Conservation (phyloP, 1,284 basidiomycete genomes). For the Puccinia coronata region DNA sequence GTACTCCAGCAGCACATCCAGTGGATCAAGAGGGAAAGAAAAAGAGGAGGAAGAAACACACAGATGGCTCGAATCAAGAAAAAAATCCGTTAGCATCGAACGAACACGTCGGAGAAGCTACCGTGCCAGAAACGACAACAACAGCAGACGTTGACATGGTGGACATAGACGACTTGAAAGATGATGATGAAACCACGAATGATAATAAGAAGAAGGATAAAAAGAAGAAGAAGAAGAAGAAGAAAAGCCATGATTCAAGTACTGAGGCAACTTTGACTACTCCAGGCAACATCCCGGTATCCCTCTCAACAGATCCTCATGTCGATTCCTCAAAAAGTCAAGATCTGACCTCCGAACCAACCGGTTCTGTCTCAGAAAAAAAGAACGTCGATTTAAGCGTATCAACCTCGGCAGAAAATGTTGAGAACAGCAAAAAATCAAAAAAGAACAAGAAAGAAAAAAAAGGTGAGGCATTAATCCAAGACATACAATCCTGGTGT, state of each 20-base stretch:
- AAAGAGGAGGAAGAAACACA: slow-evolving; percentile 13
- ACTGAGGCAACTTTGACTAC: background rate
- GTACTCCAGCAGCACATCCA: background rate
- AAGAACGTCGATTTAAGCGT: background rate
- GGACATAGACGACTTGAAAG: background rate
- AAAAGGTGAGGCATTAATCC: background rate
- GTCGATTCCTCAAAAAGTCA: background rate
- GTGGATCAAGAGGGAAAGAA: slow-evolving; percentile 8
- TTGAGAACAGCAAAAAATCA: slow-evolving; percentile 1
- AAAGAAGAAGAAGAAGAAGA: background rate
- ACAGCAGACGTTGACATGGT: background rate
- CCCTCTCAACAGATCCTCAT: background rate
- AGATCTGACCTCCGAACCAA: background rate
- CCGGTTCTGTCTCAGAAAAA: background rate
- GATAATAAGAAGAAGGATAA: slow-evolving; percentile 17
- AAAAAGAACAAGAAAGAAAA: slow-evolving; percentile 7
- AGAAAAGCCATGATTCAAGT: background rate
- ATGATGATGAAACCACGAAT: background rate
- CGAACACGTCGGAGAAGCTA: background rate
- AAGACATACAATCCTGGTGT: background rate
- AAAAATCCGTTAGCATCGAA: background rate
- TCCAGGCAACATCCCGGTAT: background rate
- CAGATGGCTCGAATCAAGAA: background rate
- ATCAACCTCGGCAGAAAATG: background rate
- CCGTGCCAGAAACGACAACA: background rate